Percentiles rank a stretch among this genome's conserved stretches.
Evolutionary conservation across 1,139 yeast species (phyloP).

Genomic region (Hanseniaspora sp.): DNA sequence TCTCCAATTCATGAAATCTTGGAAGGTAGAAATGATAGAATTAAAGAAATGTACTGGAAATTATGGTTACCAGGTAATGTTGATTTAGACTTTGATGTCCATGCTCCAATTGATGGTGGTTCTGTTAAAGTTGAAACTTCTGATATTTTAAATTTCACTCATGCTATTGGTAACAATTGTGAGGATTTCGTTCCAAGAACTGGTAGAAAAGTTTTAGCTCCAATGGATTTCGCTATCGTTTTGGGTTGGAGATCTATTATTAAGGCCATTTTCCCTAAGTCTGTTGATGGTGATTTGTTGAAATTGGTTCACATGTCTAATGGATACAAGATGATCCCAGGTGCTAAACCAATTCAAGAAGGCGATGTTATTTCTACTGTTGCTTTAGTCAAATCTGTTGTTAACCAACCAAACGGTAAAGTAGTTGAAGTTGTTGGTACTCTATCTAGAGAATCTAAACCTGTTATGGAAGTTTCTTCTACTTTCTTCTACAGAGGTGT

Average conservation of each 20-base stretch:
- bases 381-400: conserved; percentile 79
- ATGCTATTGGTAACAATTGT: conserved; percentile 93
- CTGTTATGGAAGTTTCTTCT: conserved; percentile 90
- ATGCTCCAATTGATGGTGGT: conserved; percentile 57
- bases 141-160: conserved; percentile 84
- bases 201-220: conserved; percentile 78
- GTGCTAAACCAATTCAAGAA: conserved; percentile 77
- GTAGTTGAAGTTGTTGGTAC: conserved; percentile 92
- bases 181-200: conserved; percentile 88
- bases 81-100: conserved; percentile 53
- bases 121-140: conserved; percentile 61
- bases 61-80: conserved; percentile 83
- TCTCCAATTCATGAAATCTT: conserved; percentile 88
- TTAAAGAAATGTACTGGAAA: conserved; percentile 94
- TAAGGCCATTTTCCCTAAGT: conserved; percentile 91
- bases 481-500: conserved; percentile 94
- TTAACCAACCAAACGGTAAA: conserved; percentile 88
- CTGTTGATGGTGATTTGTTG: conserved; percentile 91
- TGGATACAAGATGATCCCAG: conserved; percentile 88
- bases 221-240: conserved; percentile 98
- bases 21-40: conserved; percentile 83
- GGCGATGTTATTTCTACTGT: conserved; percentile 76
- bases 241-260: conserved; percentile 97
- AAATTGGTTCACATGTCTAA: conserved; percentile 89
- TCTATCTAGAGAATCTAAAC: conserved; percentile 58